Evolutionary conservation across 805 yeast genomes (phyloP).

Genomic region (Martiniozyma abietophila): DNA sequence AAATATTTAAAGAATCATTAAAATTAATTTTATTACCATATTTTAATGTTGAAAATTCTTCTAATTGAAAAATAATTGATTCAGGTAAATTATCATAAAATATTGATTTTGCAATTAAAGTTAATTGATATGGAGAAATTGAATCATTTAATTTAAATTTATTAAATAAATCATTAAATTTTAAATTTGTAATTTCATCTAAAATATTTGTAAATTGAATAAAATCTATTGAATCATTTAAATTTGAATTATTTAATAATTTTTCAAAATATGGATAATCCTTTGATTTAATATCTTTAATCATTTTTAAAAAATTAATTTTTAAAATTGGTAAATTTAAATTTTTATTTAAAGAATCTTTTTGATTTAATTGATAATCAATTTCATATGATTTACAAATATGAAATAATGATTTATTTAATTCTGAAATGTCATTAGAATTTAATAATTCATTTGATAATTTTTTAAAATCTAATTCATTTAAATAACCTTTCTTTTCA

Average conservation of each 20-base stretch:
- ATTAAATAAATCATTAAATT: slow-evolving; percentile 16
- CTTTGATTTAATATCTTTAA: slow-evolving; percentile 6
- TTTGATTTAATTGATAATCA: slow-evolving; percentile 8
- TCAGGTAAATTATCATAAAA: slow-evolving; percentile 24
- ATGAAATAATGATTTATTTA: slow-evolving; percentile 41
- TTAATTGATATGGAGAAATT: slow-evolving; percentile 17
- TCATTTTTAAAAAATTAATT: slow-evolving; percentile 3
- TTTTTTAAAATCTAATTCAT: slow-evolving; percentile 55
- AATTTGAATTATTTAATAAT: slow-evolving; percentile 6
- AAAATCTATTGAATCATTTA: slow-evolving; percentile 4
- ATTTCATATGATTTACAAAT: slow-evolving; percentile 41
- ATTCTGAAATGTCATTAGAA: slow-evolving; percentile 38
- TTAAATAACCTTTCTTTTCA: slow-evolving; percentile 49
- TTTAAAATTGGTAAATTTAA: slow-evolving; percentile 4
- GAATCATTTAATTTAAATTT: slow-evolving; percentile 11
- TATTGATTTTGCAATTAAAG: slow-evolving; percentile 16
- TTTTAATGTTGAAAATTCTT: slow-evolving; percentile 25
- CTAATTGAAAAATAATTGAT: slow-evolving; percentile 59
- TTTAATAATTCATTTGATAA: slow-evolving; percentile 48
- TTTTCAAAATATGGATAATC: slow-evolving; percentile 12
- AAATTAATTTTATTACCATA: slow-evolving; percentile 38
- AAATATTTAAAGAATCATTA: slow-evolving; percentile 38
- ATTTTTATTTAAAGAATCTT: neutral
- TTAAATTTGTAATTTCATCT: slow-evolving; percentile 20
- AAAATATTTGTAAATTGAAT: slow-evolving; percentile 18